Evolutionary conservation across 305 asterid species (phyloP).

Genomic region (Caryopteris hybrid): DNA sequence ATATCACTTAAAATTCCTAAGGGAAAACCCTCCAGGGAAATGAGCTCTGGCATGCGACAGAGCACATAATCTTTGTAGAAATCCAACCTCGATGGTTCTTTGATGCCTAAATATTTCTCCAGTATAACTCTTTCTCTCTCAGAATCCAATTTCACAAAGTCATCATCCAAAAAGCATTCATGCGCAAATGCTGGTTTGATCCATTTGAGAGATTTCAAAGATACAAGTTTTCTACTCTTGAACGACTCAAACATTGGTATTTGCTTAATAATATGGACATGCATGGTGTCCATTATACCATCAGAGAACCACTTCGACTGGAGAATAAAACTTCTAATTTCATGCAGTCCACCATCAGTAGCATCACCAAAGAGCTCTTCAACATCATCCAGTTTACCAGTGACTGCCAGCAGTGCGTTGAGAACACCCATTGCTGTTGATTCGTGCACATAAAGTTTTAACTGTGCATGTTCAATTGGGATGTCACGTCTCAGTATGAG

Average conservation of each 20-base stretch:
- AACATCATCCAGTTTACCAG: constrained; percentile 50
- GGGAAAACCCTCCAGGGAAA: constrained; percentile 53
- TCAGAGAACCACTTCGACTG: constrained; percentile 92
- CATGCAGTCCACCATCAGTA: constrained; percentile 80
- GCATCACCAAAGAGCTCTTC: constrained; percentile 68
- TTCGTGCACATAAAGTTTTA: constrained; percentile 72
- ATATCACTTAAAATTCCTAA: constrained; percentile 56
- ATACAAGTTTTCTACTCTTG: constrained; percentile 72
- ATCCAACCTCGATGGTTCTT: constrained; percentile 64
- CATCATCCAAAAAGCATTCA: constrained; percentile 75
- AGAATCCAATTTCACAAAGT: constrained; percentile 74
- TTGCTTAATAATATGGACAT: constrained; percentile 57
- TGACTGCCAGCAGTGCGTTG: constrained; percentile 62
- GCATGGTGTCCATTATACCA: constrained; percentile 47
- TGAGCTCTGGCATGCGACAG: constrained; percentile 57
- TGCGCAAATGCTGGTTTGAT: constrained; percentile 70
- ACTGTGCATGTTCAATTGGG: constrained; percentile 64
- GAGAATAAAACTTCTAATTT: constrained; percentile 86
- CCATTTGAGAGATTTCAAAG: constrained; percentile 77
- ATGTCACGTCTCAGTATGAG: constrained; percentile 72
- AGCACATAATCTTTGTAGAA: constrained; percentile 77
- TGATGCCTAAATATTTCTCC: constrained; percentile 61
- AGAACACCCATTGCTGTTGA: constrained; percentile 80
- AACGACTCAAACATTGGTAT: constrained; percentile 96
- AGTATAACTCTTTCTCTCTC: constrained; percentile 75